A percentile compares a stretch with the other conserved stretches of the same genome.
Conservation (phyloP, 495 filamentous ascomycete species). For the Stereocaulon alpinum region DNA sequence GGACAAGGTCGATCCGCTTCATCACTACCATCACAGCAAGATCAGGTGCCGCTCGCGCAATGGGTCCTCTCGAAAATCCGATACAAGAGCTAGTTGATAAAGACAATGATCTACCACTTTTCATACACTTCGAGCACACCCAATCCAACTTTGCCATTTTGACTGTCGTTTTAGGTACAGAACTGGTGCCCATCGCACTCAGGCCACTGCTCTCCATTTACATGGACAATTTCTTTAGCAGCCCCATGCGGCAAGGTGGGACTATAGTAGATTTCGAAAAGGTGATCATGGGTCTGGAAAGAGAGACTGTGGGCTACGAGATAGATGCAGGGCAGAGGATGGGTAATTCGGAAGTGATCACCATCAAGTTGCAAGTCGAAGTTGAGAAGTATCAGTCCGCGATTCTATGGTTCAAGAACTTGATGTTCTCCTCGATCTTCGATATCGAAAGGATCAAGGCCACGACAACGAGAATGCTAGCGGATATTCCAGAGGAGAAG, state of each 20-base stretch:
- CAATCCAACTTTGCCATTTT: conserved; percentile 82
- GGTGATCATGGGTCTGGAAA: conserved; percentile 79
- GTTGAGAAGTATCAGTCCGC: conserved; percentile 73
- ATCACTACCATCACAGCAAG: conserved; percentile 79
- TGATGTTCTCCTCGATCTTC: conserved; percentile 81
- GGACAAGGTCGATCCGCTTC: conserved; percentile 85
- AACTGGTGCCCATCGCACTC: conserved; percentile 56
- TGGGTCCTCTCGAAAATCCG: conserved; percentile 54
- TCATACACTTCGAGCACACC: conserved; percentile 95
- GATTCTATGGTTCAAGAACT: conserved; percentile 74
- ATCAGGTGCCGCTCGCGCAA: conserved; percentile 64
- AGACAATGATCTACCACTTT: conserved; percentile 59
- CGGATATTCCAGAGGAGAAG: conserved; percentile 89
- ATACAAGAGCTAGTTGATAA: conserved; percentile 71
- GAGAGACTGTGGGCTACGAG: conserved; percentile 75
- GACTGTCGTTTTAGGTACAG: conserved; percentile 65
- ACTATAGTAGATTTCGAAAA: conserved; percentile 78
- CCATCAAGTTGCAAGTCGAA: conserved; percentile 76
- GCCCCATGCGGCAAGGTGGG: conserved; percentile 70
- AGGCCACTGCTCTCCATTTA: conserved; percentile 79
- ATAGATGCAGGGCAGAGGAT: conserved; percentile 56
- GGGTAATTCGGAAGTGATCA: conserved; percentile 68
- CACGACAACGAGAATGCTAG: conserved; percentile 75
- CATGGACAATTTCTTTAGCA: conserved; percentile 86
- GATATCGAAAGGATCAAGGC: conserved; percentile 72